Evolutionary conservation across 352 stramenopile genomes (phyloP), one percentile per base, ranked within the genome.

Genomic region (Phytophthora pseudosyringae): DNA sequence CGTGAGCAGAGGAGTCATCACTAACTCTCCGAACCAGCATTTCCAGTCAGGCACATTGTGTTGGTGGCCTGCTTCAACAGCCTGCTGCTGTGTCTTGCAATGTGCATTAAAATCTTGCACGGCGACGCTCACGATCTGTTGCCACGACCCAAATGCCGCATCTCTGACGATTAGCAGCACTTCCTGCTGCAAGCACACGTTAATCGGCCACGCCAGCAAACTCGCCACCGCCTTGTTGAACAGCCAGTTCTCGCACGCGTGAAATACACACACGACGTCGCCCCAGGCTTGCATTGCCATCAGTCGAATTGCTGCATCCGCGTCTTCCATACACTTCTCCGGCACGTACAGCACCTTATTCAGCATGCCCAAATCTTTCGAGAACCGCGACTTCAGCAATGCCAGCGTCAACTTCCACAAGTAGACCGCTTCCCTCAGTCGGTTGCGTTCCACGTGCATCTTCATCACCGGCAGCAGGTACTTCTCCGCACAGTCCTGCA

Each of bases 401-500:
- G 70, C n/a, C 28, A 92, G 31, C 26, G 75, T 74, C 32, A 92
- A 49, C n/a, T 71, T 75, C 83, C 83, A 92, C 47, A 90, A 35
- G 44, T 58, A 45, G 21, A 92, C 52, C 13, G 81, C 79, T 5
- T 89, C 81, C 4, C 75, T 73, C 26, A 70, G 65, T 7, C 71
- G 67, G 13, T 78, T 50, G 9, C 71, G 52, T 21, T 78, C 76
- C 57, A 88, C 65, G 49, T 88, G 71, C 32, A 59, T 60, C 50
- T 90, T 83, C 67, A 92, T 87, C 12, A 73, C 61, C 29, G 81
- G 77, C 10, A 90, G 46, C 12, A 80, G 50, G 58, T 90, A 90
- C 56, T 90, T 62, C 5, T 76, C 48, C 4, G 71, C 64, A 18
- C 71, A 84, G 16, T 76, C 41, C 21, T 83, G 76, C 18, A 86